Evolutionary conservation across 495 filamentous ascomycete species (phyloP), one percentile per base, ranked within the genome.

Genomic region (Penicillium soppii): DNA sequence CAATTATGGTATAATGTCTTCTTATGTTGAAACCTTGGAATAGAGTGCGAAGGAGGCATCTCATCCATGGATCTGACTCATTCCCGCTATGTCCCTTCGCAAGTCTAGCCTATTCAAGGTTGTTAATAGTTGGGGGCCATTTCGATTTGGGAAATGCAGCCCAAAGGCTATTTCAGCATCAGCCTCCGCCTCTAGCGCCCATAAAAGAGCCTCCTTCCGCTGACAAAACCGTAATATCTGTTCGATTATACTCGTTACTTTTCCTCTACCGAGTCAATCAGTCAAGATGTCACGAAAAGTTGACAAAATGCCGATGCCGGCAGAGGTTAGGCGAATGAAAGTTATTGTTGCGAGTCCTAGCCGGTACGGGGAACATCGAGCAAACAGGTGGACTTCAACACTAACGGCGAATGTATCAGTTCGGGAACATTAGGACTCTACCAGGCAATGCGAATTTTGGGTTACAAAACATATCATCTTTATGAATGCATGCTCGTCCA

Each of bases 381-480:
- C 25, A 5, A 27, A 9, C 25, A 43, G 15, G 22, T 13, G 21
- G 17, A 15, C 1, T 7, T n/a, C 17, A 30, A 44, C n/a, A n/a
- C 4, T 39, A 12, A 52, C 32, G 8, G 3, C n/a, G 7, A 16
- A 4, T 13, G n/a, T 27, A 15, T 23, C 44, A 65, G 61, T 15
- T 58, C 61, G 5, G 61, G 61, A 1, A 65, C 61, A 0, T 32
- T 65, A 5, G 58, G 61, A 4, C 50, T 65, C 0, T 58, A 61
- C 16, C 10, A 12, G 15, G 61, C 58, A n/a, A 55, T 61, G 52
- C 15, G 58, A 13, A 61, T 61, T 5, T 43, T 65, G 15, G 61
- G 61, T 9, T 65, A 54, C 50, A 58, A 44, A 0, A 13, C 61
- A 1, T 65, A 65, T 19, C 61, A 65, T 21, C 35, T 61, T 21